Percentiles rank a stretch among this genome's conserved stretches.
Evolutionary conservation across 169 alveolate species (phyloP).

Genomic region (Plasmodium adleri): DNA sequence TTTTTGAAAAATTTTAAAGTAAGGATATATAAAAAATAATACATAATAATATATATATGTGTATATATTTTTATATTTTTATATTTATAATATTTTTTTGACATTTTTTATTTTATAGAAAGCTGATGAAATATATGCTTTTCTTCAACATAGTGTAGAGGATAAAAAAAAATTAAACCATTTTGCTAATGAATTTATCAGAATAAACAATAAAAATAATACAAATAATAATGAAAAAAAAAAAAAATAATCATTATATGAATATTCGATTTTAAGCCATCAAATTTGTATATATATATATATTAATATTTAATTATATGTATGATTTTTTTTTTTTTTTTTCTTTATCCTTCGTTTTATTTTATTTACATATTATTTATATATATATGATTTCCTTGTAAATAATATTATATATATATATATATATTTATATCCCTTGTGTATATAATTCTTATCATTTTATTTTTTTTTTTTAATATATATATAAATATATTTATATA

Average conservation of each 20-base stretch:
- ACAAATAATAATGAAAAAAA: slow-evolving; percentile 13
- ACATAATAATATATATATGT: background rate
- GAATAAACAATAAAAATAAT: slow-evolving; percentile 50
- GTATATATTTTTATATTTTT: background rate
- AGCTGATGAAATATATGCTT: slow-evolving; percentile 72
- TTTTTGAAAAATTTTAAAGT: slow-evolving; percentile 67
- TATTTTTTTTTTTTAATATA: too few relatives aligned
- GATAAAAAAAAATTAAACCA: slow-evolving; percentile 50
- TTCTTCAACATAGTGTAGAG: slow-evolving; percentile 72
- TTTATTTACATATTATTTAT: background rate
- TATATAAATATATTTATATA: too few relatives aligned
- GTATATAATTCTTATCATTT: too few relatives aligned
- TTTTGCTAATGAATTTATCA: slow-evolving; percentile 72
- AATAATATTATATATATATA: too few relatives aligned
- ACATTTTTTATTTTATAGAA: slow-evolving; percentile 1
- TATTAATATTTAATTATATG: background rate
- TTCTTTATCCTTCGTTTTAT: background rate
- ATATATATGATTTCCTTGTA: background rate
- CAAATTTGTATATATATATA: background rate
- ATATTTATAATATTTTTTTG: background rate
- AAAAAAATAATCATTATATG: slow-evolving; percentile 19
- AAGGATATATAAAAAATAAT: background rate
- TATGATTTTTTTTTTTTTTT: background rate
- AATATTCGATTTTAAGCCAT: background rate
- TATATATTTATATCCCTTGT: too few relatives aligned